These are phyloP conservation scores for Uronychia binucleata DNA, from an alignment of 73 alveolate genomes.

Conservation along the genomic window DNA sequence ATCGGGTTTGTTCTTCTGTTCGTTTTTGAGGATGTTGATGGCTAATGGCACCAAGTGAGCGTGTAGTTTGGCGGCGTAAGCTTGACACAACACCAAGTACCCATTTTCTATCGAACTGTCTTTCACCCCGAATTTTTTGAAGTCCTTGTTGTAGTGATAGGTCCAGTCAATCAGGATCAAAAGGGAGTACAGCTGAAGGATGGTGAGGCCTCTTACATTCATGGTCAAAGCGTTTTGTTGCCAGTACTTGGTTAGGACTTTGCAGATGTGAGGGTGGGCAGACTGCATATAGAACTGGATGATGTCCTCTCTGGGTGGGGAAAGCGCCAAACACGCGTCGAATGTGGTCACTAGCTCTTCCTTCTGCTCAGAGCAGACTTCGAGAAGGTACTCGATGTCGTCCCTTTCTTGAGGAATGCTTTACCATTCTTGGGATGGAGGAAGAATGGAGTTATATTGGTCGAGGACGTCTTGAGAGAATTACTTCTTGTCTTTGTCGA, in stretches of 20 bases:
- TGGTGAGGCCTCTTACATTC: slow-evolving; percentile 7
- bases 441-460: slow-evolving; percentile 27
- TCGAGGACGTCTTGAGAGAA: slow-evolving; percentile 27
- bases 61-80: slow-evolving; percentile 56
- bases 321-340: slow-evolving; percentile 72
- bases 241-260: slow-evolving; percentile 56
- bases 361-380: slow-evolving; percentile 24
- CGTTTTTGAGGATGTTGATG: slow-evolving; percentile 41
- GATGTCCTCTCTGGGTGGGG: slow-evolving; percentile 66
- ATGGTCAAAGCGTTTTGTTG: slow-evolving; percentile 25
- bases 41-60: slow-evolving; percentile 43
- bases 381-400: slow-evolving; percentile 49
- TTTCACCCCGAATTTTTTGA: slow-evolving; percentile 64
- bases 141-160: slow-evolving; percentile 28
- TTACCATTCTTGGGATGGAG: slow-evolving; percentile 5
- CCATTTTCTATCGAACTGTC: slow-evolving; percentile 65
- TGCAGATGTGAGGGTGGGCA: slow-evolving; percentile 59
- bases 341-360: slow-evolving; percentile 62
- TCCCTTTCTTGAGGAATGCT: slow-evolving; percentile 23
- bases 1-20: slow-evolving; percentile 32
- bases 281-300: slow-evolving; percentile 60
- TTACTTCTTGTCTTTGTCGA: slow-evolving; percentile 43
- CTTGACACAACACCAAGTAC: slow-evolving; percentile 36
- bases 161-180: slow-evolving; percentile 62
- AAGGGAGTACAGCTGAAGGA: slow-evolving; percentile 5